Percentiles rank a stretch among this genome's conserved stretches.
phyloP scores from a whole-genome alignment of 1,284 basidiomycete species.

The Trichosporon faecale region DNA sequence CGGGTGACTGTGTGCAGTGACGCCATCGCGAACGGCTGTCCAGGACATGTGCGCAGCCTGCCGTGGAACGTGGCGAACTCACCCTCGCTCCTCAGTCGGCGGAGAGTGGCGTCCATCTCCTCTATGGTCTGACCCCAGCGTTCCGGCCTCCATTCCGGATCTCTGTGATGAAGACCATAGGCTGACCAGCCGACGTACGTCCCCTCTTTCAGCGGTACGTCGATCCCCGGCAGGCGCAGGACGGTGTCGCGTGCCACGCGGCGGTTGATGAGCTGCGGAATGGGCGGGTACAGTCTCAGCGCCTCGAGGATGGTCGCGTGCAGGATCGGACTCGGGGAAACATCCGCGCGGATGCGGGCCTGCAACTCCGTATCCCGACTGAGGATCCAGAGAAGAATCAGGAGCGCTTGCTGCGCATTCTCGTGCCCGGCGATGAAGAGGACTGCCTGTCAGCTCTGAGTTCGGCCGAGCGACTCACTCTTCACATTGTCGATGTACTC shows the following conservation, averaged over 20 bases:
- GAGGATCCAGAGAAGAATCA: neutral
- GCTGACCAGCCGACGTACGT: slow-evolving; percentile 12
- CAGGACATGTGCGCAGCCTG: slow-evolving; percentile 6
- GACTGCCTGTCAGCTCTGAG: slow-evolving; percentile 4
- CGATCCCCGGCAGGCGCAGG: neutral
- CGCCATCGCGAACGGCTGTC: slow-evolving; percentile 1
- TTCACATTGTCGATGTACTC: slow-evolving; percentile 15
- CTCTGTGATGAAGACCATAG: slow-evolving; percentile 1
- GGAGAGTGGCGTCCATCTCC: neutral
- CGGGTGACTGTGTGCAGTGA: neutral
- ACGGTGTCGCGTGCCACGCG: neutral
- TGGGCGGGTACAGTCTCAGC: slow-evolving; percentile 7
- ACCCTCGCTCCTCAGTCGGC: neutral
- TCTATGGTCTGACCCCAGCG: slow-evolving; percentile 7
- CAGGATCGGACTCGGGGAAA: neutral
- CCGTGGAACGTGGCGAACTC: slow-evolving; percentile 13
- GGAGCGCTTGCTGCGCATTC: slow-evolving; percentile 12
- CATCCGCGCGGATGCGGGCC: neutral
- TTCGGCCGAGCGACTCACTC: neutral
- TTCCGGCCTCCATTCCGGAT: slow-evolving; percentile 1
- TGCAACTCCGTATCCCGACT: neutral
- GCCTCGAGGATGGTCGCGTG: slow-evolving; percentile 12
- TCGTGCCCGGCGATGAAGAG: slow-evolving; percentile 14
- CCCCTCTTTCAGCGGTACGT: slow-evolving; percentile 4
- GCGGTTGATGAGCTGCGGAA: slow-evolving; percentile 14